A percentile compares a stretch with the other conserved stretches of the same genome.
Conservation (phyloP, 768 basidiomycete genomes). For the Dentipellis sp. region DNA sequence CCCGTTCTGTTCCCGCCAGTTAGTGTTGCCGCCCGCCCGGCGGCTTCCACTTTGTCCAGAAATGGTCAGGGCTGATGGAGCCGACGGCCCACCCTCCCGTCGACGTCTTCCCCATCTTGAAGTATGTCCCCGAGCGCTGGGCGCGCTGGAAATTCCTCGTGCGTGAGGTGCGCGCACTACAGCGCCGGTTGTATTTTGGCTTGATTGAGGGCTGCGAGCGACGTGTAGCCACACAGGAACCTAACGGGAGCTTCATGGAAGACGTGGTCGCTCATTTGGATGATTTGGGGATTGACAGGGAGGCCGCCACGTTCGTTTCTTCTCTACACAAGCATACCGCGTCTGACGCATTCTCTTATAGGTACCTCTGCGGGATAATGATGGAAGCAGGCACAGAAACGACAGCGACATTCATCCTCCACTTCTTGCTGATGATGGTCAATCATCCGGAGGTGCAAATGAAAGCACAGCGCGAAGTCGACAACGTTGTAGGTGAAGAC, state of each 20-base stretch:
- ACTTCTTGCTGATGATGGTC: not conserved
- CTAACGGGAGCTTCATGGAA: not conserved
- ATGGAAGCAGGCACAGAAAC: conserved; percentile 1
- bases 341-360: not conserved
- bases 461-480: not conserved
- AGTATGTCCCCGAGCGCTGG: not conserved
- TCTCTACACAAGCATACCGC: not conserved
- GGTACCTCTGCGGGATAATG: not conserved
- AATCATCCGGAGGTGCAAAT: not conserved
- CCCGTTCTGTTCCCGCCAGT: too few species aligned
- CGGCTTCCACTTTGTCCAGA: not conserved
- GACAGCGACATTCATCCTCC: not conserved
- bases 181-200: not conserved
- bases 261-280: not conserved
- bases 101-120: not conserved
- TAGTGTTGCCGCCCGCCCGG: too few species aligned
- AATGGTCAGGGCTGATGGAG: not conserved
- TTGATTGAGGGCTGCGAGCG: not conserved
- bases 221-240: not conserved
- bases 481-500: not conserved
- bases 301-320: not conserved
- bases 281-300: not conserved
- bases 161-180: not conserved
- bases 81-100: not conserved
- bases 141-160: not conserved